Percentiles rank a stretch among this genome's conserved stretches.
Conservation (phyloP, 352 stramenopile species). For the Globisporangium orthogonon region DNA sequence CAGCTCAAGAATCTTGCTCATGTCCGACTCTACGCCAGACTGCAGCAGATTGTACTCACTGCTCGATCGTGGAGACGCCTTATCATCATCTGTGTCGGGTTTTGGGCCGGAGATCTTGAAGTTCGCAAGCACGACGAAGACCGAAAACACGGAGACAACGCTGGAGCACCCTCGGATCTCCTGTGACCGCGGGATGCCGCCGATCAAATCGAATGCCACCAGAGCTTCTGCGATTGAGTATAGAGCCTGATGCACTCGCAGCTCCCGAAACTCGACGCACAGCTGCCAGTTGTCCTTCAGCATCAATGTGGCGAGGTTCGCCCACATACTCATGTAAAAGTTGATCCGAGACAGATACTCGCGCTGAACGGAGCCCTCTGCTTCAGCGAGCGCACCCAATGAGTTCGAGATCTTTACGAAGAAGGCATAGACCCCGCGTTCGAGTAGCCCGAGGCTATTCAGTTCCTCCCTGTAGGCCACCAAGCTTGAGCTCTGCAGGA, state of each 20-base stretch:
- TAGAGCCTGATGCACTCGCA: conserved; percentile 44
- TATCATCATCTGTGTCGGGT: background rate
- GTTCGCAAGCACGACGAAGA: conserved; percentile 34
- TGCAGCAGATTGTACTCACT: conserved; percentile 24
- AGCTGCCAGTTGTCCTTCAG: conserved; percentile 35
- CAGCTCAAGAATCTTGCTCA: conserved; percentile 44
- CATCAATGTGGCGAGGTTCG: conserved; percentile 38
- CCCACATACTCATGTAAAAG: conserved; percentile 34
- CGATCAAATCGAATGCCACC: conserved; percentile 21
- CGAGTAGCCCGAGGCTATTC: conserved; percentile 50
- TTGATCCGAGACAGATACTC: conserved; percentile 24
- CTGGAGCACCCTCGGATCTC: conserved; percentile 12
- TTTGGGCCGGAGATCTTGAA: conserved; percentile 7
- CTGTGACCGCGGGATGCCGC: conserved; percentile 8
- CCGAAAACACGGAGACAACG: conserved; percentile 23
- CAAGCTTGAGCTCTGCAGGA: conserved; percentile 34
- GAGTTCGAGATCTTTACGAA: conserved; percentile 43
- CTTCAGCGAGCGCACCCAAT: conserved; percentile 16
- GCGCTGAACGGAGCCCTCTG: conserved; percentile 9
- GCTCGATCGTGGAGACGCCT: conserved; percentile 2
- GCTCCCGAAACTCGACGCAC: conserved; percentile 45
- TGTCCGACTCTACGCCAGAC: conserved; percentile 48
- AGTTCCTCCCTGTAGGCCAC: conserved; percentile 39
- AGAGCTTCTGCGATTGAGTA: conserved; percentile 48
- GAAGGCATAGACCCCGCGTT: conserved; percentile 49